phyloP scores from a whole-genome alignment of 2,329 filamentous ascomycete genomes.

The Coniella lustricola region DNA sequence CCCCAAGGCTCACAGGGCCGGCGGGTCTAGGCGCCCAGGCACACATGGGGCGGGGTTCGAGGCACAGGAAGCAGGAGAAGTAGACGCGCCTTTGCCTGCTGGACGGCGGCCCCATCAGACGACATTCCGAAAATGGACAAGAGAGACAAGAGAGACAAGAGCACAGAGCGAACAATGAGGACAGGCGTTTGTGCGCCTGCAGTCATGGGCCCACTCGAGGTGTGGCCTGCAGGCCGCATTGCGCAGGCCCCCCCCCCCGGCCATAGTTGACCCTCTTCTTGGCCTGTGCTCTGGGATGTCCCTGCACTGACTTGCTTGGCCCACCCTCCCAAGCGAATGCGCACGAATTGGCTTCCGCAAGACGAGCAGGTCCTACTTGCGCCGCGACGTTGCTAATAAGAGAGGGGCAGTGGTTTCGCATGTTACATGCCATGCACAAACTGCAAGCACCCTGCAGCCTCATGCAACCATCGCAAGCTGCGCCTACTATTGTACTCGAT shows the following conservation, averaged over 20 bases:
- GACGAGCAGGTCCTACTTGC: conserved; percentile 4
- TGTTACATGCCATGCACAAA: conserved; percentile 3
- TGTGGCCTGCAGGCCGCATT: conserved; percentile 15
- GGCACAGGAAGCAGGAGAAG: too few species aligned
- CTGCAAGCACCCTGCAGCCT: too few species aligned
- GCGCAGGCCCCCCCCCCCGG: conserved; percentile 9
- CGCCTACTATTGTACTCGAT: conserved; percentile 4
- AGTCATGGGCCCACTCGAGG: conserved; percentile 11
- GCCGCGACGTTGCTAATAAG: background rate
- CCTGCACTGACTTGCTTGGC: conserved; percentile 2
- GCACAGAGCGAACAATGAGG: too few species aligned
- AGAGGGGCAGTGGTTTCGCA: background rate
- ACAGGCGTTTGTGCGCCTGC: conserved; percentile 10
- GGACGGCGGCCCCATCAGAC: conserved; percentile 6
- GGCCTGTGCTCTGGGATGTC: background rate
- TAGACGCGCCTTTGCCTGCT: conserved; percentile 3
- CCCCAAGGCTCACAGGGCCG: background rate
- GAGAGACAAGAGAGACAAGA: too few species aligned
- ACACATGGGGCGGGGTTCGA: background rate
- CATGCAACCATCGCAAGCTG: background rate
- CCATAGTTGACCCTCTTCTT: conserved; percentile 4
- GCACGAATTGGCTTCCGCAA: background rate
- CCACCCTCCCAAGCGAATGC: background rate
- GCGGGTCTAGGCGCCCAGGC: conserved; percentile 1
- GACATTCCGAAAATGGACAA: conserved; percentile 11